Percentiles rank a stretch among this genome's conserved stretches.
Evolutionary conservation across 192 early-diverging fungal species (phyloP).

Genomic region (Coemansia sp.): DNA sequence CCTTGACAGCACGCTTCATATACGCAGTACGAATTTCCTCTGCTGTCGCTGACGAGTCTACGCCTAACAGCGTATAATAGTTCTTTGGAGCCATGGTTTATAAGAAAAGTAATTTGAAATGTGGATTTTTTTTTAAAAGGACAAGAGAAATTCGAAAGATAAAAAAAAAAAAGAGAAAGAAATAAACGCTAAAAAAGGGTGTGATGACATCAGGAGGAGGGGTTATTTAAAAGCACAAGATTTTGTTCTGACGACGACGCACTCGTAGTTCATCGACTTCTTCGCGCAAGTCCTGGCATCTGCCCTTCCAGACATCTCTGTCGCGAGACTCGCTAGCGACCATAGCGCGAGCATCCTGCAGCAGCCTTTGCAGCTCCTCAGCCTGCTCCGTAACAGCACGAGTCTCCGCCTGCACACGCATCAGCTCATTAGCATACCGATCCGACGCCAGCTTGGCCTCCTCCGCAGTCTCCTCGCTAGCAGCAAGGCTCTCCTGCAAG

Average conservation of each 20-base stretch:
- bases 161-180: not conserved
- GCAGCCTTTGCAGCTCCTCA: conserved; percentile 16
- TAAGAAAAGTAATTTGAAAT: conserved; percentile 1
- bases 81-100: conserved; percentile 17
- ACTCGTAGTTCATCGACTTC: conserved; percentile 39
- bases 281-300: conserved; percentile 46
- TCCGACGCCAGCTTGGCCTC: conserved; percentile 26
- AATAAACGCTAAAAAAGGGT: not conserved
- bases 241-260: conserved; percentile 33
- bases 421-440: conserved; percentile 37
- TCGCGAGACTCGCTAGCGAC: conserved; percentile 42
- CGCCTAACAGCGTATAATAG: conserved; percentile 69
- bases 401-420: conserved; percentile 44
- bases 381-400: conserved; percentile 24
- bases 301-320: conserved; percentile 46
- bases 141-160: not conserved
- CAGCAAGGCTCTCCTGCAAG: conserved; percentile 21
- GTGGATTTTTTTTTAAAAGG: too few species aligned
- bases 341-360: conserved; percentile 36
- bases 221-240: conserved; percentile 34
- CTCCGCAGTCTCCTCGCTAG: conserved; percentile 30
- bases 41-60: conserved; percentile 58
- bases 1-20: conserved; percentile 67
- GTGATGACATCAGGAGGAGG: not conserved
- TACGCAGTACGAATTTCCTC: conserved; percentile 79